Conservation (phyloP, 2,329 filamentous ascomycete genomes). For the Lachnellula occidentalis region DNA sequence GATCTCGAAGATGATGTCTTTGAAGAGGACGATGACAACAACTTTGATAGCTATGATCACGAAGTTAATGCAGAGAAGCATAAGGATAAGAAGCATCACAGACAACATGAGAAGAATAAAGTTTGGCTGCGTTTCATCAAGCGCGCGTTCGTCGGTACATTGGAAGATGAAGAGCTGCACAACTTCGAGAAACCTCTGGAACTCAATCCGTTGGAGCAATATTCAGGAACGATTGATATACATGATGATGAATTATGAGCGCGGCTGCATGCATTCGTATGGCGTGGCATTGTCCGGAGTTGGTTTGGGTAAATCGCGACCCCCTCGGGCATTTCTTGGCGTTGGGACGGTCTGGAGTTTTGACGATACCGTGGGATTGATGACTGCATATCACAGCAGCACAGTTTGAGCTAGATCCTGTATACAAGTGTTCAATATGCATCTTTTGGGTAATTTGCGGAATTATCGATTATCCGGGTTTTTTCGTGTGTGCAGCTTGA, state of each 20-base stretch:
- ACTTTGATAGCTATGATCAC: conserved; percentile 26
- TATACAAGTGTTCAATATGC: neutral
- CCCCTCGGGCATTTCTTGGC: neutral
- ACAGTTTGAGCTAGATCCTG: too few relatives aligned
- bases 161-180: conserved; percentile 59
- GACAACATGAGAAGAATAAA: conserved; percentile 54
- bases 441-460: neutral
- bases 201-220: neutral
- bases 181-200: conserved; percentile 7
- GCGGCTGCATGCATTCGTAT: neutral
- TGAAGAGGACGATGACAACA: conserved; percentile 19
- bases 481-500: too few relatives aligned
- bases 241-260: conserved; percentile 10
- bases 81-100: conserved; percentile 45
- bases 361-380: neutral
- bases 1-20: conserved; percentile 22
- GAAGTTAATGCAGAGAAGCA: conserved; percentile 29
- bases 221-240: neutral
- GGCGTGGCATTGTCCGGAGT: conserved; percentile 6
- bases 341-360: neutral
- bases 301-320: conserved; percentile 1
- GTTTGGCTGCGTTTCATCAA: conserved; percentile 72
- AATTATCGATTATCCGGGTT: too few relatives aligned
- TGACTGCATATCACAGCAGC: neutral
- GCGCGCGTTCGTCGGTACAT: conserved; percentile 74